Evolutionary conservation across 2,329 filamentous ascomycete genomes (phyloP), one percentile per base, ranked within the genome.

Genomic region (Aureobasidium sp.): DNA sequence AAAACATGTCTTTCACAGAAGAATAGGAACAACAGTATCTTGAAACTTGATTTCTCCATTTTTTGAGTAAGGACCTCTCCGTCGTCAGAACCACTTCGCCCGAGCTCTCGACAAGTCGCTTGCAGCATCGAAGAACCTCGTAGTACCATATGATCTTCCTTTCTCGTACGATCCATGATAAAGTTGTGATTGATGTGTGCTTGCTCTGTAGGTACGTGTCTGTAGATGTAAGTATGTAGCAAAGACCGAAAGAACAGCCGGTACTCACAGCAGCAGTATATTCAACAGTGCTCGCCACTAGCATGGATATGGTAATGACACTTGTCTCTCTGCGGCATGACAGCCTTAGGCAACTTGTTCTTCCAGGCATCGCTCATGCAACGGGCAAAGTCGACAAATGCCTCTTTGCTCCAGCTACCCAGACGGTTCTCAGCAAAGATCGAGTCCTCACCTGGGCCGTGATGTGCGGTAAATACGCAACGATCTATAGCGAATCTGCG

Each of bases 401-500:
- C 25, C 11, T 48, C 45, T 10, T 32, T 32, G 16, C 30, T 50
- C 47, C 47, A 50, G 8, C n/a, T 2, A 5, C 5, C 4, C 14
- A 32, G 1, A 10, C 2, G 16, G n/a, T 0, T 57, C 36, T 3
- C 2, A 1, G 6, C 21, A 21, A 37, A 37, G 16, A 41, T 21
- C 1, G 34, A 11, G 2, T n/a, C 27, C n/a, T 21, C 39, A 2
- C 5, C 27, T 7, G 4, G 1, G 5, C 25, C 1, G 21, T 37
- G 41, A 16, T 1, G 14, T n/a, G 34, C 27, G 2, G 5, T 9
- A 27, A 47, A 36, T 0, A 36, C 29, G 2, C 30, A 32, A 16
- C 64, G 61, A 16, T 64, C 64, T 13, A 60, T 47, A 13, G 62
- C 42, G n/a, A 63, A 25, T 5, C 21, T 36, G 34, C 64, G 63